Evolutionary conservation across 2,329 filamentous ascomycete genomes (phyloP).

Genomic region (Beauveria bassiana): DNA sequence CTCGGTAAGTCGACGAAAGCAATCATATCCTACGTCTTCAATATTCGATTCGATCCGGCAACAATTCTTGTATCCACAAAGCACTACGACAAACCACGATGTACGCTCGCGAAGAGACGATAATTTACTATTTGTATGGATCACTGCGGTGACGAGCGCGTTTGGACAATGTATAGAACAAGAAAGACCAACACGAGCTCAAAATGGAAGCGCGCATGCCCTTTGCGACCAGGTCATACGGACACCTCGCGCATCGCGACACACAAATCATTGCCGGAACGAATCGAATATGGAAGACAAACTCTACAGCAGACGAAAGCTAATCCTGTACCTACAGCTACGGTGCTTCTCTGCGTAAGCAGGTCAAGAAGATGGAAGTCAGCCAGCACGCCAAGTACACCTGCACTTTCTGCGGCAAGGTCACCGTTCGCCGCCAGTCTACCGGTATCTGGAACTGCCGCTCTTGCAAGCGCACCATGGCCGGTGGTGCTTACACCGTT

Average conservation of each 20-base stretch:
- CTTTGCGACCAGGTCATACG: neutral
- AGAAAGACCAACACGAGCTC: no score
- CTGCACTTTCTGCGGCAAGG: conserved; percentile 99
- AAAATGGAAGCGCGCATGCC: neutral
- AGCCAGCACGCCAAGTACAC: conserved; percentile 95
- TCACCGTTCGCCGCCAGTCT: conserved; percentile 80
- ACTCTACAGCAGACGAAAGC: conserved; percentile 14
- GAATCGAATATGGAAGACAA: neutral
- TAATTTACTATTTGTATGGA: neutral
- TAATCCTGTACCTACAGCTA: conserved; percentile 53
- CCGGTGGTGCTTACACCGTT: conserved; percentile 80
- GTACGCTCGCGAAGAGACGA: neutral
- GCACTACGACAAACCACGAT: neutral
- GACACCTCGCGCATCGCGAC: neutral
- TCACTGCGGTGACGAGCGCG: neutral
- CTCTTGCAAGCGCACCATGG: conserved; percentile 78
- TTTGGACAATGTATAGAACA: neutral
- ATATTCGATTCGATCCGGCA: conserved; percentile 11
- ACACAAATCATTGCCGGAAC: neutral
- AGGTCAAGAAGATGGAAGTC: conserved; percentile 97
- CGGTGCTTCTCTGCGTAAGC: conserved; percentile 98
- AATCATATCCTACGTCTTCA: neutral
- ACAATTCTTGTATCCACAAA: neutral
- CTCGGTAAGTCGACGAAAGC: conserved; percentile 57
- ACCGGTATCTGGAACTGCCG: conserved; percentile 97